Evolutionary conservation across 73 alveolate species (phyloP).

Genomic region (Tetrahymena thermophila): DNA sequence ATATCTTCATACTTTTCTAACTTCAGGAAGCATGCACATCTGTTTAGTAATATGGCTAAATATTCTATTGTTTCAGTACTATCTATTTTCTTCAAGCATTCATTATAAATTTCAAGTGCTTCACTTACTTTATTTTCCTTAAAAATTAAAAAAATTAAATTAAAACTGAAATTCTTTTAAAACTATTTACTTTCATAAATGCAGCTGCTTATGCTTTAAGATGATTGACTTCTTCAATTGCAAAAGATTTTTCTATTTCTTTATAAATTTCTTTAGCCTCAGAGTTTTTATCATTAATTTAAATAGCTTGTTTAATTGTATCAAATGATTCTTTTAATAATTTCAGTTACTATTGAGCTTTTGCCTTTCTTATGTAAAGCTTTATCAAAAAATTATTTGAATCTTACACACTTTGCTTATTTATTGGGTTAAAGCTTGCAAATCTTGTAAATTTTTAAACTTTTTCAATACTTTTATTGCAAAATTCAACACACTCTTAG

Average conservation of each 20-base stretch:
- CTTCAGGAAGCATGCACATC: constrained; percentile 16
- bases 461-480: constrained; percentile 7
- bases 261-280: constrained; percentile 22
- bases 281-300: constrained; percentile 4
- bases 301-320: constrained; percentile 9
- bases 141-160: background rate
- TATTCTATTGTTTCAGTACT: constrained; percentile 16
- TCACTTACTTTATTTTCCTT: constrained; percentile 7
- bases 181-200: background rate
- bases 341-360: constrained; percentile 3
- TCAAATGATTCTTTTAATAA: constrained; percentile 8
- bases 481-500: background rate
- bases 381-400: constrained; percentile 6
- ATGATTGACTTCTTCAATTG: background rate
- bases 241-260: background rate
- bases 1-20: constrained; percentile 31
- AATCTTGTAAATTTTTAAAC: constrained; percentile 7
- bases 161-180: background rate
- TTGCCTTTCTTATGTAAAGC: constrained; percentile 13
- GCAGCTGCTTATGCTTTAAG: constrained; percentile 13
- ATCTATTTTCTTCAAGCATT: constrained; percentile 12
- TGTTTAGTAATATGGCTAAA: constrained; percentile 15
- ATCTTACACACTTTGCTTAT: background rate
- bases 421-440: constrained; percentile 20
- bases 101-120: constrained; percentile 20